phyloP scores from a whole-genome alignment of 1,139 yeast genomes.

The Zygotorulaspora mrakii region DNA sequence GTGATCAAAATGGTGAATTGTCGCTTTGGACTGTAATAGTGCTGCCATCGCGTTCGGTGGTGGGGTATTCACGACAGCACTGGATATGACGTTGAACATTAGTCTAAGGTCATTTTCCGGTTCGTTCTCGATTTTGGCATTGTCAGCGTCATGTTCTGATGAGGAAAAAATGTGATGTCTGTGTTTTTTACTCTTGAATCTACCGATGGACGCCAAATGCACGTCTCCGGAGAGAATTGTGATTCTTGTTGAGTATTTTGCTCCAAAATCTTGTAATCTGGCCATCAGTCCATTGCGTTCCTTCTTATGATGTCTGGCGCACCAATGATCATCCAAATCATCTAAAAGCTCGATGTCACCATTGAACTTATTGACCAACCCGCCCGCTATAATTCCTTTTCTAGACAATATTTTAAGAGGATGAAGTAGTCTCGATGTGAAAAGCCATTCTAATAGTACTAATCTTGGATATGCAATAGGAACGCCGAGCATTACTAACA shows the following conservation, averaged over 20 bases:
- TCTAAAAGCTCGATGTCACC: constrained; percentile 88
- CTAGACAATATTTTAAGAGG: constrained; percentile 70
- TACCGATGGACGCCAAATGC: constrained; percentile 79
- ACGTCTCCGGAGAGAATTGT: constrained; percentile 92
- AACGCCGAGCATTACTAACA: constrained; percentile 82
- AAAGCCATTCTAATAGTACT: constrained; percentile 79
- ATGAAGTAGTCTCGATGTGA: constrained; percentile 56
- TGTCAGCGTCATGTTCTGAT: constrained; percentile 40
- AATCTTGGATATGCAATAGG: constrained; percentile 92
- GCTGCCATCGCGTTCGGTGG: constrained; percentile 86
- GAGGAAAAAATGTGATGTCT: constrained; percentile 39
- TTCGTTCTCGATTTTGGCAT: constrained; percentile 41
- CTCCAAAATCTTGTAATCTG: constrained; percentile 59
- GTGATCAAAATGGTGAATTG: constrained; percentile 60
- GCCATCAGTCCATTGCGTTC: constrained; percentile 67
- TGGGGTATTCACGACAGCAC: constrained; percentile 89
- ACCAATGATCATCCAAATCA: constrained; percentile 95
- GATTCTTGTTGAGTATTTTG: constrained; percentile 60
- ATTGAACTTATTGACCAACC: constrained; percentile 83
- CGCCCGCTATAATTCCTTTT: constrained; percentile 60
- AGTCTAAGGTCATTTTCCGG: constrained; percentile 73
- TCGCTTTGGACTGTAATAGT: constrained; percentile 60
- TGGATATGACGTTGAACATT: constrained; percentile 77
- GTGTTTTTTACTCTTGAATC: constrained; percentile 61
- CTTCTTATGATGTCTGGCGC: constrained; percentile 74